A percentile compares a stretch with the other conserved stretches of the same genome.
These are phyloP conservation scores for Lentinula detonsa DNA, from an alignment of 768 basidiomycete species.

Conservation along the genomic window DNA sequence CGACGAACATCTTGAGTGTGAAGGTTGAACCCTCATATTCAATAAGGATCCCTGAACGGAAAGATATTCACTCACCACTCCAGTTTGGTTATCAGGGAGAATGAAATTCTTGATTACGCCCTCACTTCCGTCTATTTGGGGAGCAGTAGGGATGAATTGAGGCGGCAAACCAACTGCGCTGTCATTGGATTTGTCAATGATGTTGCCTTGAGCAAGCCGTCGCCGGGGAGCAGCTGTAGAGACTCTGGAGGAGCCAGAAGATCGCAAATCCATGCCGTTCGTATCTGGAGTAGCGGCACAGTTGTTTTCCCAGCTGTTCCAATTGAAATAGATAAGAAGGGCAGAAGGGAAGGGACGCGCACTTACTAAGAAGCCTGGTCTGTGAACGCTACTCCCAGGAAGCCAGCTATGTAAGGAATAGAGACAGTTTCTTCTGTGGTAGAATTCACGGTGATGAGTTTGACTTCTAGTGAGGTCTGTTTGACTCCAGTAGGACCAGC, in stretches of 20 bases:
- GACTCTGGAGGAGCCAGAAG: background rate
- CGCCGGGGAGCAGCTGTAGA: slow-evolving; percentile 1
- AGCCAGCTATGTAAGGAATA: slow-evolving; percentile 48
- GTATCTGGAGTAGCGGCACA: slow-evolving; percentile 45
- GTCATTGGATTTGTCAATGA: slow-evolving; percentile 35
- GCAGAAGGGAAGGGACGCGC: background rate
- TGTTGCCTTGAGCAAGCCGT: slow-evolving; percentile 27
- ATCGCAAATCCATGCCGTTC: slow-evolving; percentile 44
- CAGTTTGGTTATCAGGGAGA: slow-evolving; percentile 49
- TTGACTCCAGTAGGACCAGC: slow-evolving; percentile 48
- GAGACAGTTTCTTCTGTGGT: slow-evolving; percentile 41
- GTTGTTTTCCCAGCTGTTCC: slow-evolving; percentile 49
- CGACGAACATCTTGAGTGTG: slow-evolving; percentile 46
- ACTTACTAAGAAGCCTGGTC: slow-evolving; percentile 47
- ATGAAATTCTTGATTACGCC: slow-evolving; percentile 53
- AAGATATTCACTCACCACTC: slow-evolving; percentile 38
- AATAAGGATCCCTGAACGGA: background rate
- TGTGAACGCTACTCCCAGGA: slow-evolving; percentile 41
- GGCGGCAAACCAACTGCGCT: slow-evolving; percentile 40
- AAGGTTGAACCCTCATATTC: background rate
- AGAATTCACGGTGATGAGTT: slow-evolving; percentile 38
- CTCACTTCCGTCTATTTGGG: slow-evolving; percentile 36
- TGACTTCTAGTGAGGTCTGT: slow-evolving; percentile 40
- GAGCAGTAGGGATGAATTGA: slow-evolving; percentile 40
- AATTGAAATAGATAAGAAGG: background rate